These are phyloP conservation scores for Fraxinus velutina DNA, from an alignment of 305 asterid genomes.

Conservation along the genomic window DNA sequence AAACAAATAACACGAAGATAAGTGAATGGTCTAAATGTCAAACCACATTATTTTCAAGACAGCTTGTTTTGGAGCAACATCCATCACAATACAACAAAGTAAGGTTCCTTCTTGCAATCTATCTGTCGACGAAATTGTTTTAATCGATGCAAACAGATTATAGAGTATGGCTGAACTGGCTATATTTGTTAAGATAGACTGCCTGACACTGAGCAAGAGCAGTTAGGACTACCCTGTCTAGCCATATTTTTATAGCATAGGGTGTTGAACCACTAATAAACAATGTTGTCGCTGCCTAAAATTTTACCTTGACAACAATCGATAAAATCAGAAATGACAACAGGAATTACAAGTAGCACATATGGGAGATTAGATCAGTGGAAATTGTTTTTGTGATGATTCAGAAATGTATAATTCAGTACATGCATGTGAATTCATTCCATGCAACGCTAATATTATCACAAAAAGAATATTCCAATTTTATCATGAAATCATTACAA, in stretches of 20 bases:
- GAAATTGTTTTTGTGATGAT: neutral
- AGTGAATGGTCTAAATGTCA: neutral
- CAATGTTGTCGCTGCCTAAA: neutral
- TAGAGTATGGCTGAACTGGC: neutral
- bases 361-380: neutral
- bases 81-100: neutral
- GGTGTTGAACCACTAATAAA: neutral
- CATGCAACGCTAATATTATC: neutral
- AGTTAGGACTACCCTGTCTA: neutral
- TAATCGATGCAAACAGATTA: neutral
- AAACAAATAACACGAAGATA: neutral
- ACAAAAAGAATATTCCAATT: neutral
- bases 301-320: neutral
- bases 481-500: neutral
- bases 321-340: neutral
- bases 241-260: neutral
- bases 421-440: neutral
- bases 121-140: constrained; percentile 4
- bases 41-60: constrained; percentile 5
- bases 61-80: neutral
- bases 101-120: neutral
- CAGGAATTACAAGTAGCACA: neutral
- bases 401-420: neutral
- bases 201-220: neutral
- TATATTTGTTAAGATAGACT: neutral